phyloP scores from a whole-genome alignment of 345 rosid genomes.

The Kernera saxatilis region DNA sequence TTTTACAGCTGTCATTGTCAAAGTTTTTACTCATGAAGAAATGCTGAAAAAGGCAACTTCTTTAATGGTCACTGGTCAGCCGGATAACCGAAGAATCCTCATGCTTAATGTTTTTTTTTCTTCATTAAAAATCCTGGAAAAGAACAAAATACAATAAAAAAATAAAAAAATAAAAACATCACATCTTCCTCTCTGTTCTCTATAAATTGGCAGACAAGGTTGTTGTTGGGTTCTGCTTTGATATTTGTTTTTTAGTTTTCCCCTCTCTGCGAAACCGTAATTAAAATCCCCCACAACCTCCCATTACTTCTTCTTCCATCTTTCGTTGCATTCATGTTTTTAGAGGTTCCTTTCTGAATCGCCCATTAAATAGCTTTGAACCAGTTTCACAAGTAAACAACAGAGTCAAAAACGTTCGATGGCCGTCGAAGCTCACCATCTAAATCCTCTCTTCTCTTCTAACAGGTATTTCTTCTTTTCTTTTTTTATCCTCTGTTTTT shows the following conservation, averaged over 20 bases:
- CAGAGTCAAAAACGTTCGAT: constrained; percentile 10
- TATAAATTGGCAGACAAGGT: constrained; percentile 35
- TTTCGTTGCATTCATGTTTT: constrained; percentile 26
- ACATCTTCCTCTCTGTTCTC: constrained; percentile 34
- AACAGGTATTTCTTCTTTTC: constrained; percentile 33
- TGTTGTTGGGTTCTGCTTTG: constrained; percentile 22
- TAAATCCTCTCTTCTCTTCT: constrained; percentile 36
- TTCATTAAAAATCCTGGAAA: not conserved
- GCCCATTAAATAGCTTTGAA: constrained; percentile 1
- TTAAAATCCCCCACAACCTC: constrained; percentile 14
- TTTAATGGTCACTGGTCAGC: constrained; percentile 34
- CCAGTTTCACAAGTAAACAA: not conserved
- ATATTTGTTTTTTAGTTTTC: constrained; percentile 23
- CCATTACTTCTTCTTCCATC: constrained; percentile 13
- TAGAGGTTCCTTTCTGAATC: constrained; percentile 6
- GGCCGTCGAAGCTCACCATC: constrained; percentile 70
- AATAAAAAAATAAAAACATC: constrained; percentile 1
- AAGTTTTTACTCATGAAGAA: constrained; percentile 16
- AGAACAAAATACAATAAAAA: not conserved
- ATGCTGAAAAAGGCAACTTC: constrained; percentile 29
- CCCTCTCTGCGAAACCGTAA: constrained; percentile 6
- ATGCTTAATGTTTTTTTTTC: constrained; percentile 8
- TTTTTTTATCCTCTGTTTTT: not conserved
- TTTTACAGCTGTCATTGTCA: constrained; percentile 32
- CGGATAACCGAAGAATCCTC: constrained; percentile 33